Percentiles rank a stretch among this genome's conserved stretches.
These are phyloP conservation scores for Aspergillus fumigatiaffinis DNA, from an alignment of 2,329 filamentous ascomycete genomes.

Conservation along the genomic window DNA sequence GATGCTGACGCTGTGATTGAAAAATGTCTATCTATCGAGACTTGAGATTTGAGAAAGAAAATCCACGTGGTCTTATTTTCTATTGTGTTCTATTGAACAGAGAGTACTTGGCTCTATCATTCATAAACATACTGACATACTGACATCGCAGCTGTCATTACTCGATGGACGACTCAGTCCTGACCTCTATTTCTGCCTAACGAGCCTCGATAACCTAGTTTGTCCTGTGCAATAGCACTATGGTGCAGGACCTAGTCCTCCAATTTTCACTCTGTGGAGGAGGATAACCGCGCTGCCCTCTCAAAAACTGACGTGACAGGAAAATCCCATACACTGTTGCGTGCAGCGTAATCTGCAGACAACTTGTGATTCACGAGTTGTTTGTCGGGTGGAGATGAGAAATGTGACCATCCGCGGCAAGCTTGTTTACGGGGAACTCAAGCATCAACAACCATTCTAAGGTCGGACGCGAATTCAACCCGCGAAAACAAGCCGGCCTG, in stretches of 20 bases:
- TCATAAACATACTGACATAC: background rate
- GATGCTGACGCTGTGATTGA: background rate
- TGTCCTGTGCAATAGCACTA: background rate
- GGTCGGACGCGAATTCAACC: conserved; percentile 37
- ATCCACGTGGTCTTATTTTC: background rate
- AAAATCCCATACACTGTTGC: background rate
- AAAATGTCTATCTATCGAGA: background rate
- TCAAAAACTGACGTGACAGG: background rate
- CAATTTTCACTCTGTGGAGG: background rate
- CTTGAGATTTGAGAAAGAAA: background rate
- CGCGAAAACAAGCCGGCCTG: conserved; percentile 8
- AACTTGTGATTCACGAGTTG: conserved; percentile 6
- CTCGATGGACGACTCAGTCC: background rate
- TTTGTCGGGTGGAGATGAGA: background rate
- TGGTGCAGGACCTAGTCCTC: background rate
- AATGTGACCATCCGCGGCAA: conserved; percentile 1
- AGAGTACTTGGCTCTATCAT: background rate
- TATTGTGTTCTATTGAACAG: background rate
- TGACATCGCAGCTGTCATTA: background rate
- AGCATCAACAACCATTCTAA: conserved; percentile 24
- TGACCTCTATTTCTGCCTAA: conserved; percentile 6
- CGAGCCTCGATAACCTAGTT: background rate
- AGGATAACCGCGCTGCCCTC: background rate
- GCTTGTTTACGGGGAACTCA: conserved; percentile 31
- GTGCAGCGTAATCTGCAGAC: conserved; percentile 6